Evolutionary conservation across 2,329 filamentous ascomycete species (phyloP).

Genomic region (Nigrospora oryzae): DNA sequence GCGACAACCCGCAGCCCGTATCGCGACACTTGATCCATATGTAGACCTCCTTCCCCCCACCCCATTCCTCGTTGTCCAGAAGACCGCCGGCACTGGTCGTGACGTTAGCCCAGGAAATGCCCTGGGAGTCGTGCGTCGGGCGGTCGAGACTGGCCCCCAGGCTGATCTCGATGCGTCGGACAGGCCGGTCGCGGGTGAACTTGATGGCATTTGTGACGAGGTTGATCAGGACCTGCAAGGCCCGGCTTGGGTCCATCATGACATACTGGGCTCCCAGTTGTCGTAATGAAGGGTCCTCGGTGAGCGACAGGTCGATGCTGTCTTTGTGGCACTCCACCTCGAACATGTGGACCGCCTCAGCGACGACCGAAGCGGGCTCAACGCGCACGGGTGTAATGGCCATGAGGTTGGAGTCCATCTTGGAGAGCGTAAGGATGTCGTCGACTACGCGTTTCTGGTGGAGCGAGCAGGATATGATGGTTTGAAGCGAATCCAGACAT

Average conservation of each 20-base stretch:
- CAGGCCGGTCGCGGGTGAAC: slow-evolving; percentile 53
- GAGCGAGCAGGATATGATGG: slow-evolving; percentile 69
- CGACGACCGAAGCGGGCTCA: slow-evolving; percentile 58
- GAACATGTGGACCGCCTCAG: slow-evolving; percentile 68
- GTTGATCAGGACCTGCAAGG: slow-evolving; percentile 72
- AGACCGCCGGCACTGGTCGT: slow-evolving; percentile 32
- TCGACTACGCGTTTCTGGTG: slow-evolving; percentile 69
- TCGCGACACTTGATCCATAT: slow-evolving; percentile 65
- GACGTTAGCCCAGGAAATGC: slow-evolving; percentile 37
- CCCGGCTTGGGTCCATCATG: slow-evolving; percentile 64
- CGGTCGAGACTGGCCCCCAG: slow-evolving; percentile 53
- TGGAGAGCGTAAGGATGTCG: slow-evolving; percentile 58
- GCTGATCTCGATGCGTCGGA: slow-evolving; percentile 51
- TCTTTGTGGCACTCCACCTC: slow-evolving; percentile 66
- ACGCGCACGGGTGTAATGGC: slow-evolving; percentile 62
- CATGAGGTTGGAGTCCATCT: slow-evolving; percentile 63
- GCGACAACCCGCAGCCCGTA: slow-evolving; percentile 57
- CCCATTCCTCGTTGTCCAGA: slow-evolving; percentile 57
- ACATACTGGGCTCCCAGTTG: slow-evolving; percentile 61
- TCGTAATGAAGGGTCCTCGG: slow-evolving; percentile 58
- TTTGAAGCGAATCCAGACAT: slow-evolving; percentile 66
- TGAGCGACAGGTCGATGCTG: slow-evolving; percentile 62
- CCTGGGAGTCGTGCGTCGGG: slow-evolving; percentile 26
- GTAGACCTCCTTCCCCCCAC: slow-evolving; percentile 59
- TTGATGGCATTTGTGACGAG: slow-evolving; percentile 62